These are phyloP conservation scores for Fusarium duplospermum DNA, from an alignment of 2,329 filamentous ascomycete genomes.

Conservation along the genomic window DNA sequence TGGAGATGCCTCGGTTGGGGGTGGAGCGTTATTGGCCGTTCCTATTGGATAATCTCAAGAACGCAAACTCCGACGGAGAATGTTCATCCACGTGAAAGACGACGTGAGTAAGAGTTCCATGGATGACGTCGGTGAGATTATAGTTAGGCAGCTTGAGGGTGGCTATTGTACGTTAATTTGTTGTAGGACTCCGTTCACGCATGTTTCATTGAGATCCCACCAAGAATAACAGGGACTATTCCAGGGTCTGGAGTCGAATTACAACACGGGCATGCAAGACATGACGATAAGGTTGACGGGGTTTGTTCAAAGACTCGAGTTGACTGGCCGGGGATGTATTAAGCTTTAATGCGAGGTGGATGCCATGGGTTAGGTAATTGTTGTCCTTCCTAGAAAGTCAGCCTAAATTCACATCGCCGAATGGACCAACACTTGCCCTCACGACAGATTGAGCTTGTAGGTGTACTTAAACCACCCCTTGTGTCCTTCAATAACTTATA, in stretches of 20 bases:
- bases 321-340: neutral
- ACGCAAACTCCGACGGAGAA: neutral
- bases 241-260: neutral
- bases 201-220: neutral
- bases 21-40: neutral
- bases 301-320: neutral
- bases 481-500: neutral
- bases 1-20: neutral
- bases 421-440: neutral
- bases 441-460: neutral
- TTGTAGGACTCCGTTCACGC: neutral
- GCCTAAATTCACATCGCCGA: neutral
- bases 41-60: neutral
- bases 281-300: neutral
- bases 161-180: neutral
- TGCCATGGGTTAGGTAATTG: neutral
- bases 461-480: neutral
- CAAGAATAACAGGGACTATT: neutral
- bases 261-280: neutral
- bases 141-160: neutral
- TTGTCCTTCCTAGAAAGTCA: accelerated
- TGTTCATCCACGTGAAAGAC: neutral
- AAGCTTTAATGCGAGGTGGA: neutral
- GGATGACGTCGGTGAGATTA: neutral
- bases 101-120: neutral